These are phyloP conservation scores for Ophiocordyceps australis DNA, from an alignment of 2,329 filamentous ascomycete genomes.

Conservation along the genomic window DNA sequence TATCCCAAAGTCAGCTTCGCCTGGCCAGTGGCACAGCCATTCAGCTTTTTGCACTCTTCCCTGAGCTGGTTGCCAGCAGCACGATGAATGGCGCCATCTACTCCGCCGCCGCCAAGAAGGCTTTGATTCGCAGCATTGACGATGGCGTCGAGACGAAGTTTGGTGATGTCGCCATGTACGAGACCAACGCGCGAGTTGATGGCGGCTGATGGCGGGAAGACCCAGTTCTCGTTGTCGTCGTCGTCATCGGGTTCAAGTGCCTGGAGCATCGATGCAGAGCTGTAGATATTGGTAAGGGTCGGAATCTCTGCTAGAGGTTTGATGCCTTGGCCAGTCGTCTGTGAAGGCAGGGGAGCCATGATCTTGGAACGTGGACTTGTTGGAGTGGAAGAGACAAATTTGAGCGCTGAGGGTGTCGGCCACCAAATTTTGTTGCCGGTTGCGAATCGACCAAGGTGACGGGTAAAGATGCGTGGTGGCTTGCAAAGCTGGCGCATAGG, in stretches of 20 bases:
- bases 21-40: slow-evolving; percentile 57
- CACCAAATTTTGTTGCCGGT: too few relatives aligned
- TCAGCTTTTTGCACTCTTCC: slow-evolving; percentile 51
- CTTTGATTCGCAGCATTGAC: slow-evolving; percentile 80
- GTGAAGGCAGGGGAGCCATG: slow-evolving; percentile 1
- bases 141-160: slow-evolving; percentile 59
- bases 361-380: background rate
- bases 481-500: too few relatives aligned
- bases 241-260: slow-evolving; percentile 2
- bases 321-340: too few relatives aligned
- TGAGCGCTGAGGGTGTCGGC: too few relatives aligned
- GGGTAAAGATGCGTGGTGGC: too few relatives aligned
- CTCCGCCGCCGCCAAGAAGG: slow-evolving; percentile 76
- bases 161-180: slow-evolving; percentile 66
- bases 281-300: slow-evolving; percentile 48
- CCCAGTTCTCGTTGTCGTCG: background rate
- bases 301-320: slow-evolving; percentile 37
- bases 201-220: slow-evolving; percentile 20
- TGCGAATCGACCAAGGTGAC: too few relatives aligned
- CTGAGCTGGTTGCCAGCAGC: slow-evolving; percentile 56
- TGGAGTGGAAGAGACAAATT: too few relatives aligned
- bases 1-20: slow-evolving; percentile 75
- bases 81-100: slow-evolving; percentile 73
- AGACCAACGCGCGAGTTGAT: slow-evolving; percentile 57
- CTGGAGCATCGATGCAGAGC: slow-evolving; percentile 13